Evolutionary conservation across 495 filamentous ascomycete species (phyloP).

Genomic region (Neurospora sp.): DNA sequence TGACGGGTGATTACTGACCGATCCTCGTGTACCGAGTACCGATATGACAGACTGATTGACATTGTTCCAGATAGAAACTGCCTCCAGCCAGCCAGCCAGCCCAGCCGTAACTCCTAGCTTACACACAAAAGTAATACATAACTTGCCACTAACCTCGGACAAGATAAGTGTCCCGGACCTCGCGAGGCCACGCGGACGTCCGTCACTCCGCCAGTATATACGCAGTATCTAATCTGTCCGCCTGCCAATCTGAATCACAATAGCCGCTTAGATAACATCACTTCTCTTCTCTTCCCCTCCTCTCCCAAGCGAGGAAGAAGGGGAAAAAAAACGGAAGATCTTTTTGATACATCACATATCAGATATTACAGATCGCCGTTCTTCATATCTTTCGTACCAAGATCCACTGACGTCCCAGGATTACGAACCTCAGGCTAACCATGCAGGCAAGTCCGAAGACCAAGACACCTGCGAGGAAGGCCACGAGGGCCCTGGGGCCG

Average conservation of each 20-base stretch:
- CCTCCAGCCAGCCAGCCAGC: background rate
- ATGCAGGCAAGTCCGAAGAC: conserved; percentile 8
- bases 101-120: background rate
- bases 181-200: background rate
- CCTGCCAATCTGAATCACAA: background rate
- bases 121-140: background rate
- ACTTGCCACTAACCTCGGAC: background rate
- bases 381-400: background rate
- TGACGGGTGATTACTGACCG: background rate
- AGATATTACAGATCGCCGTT: background rate
- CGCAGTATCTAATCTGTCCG: background rate
- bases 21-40: background rate
- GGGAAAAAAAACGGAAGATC: background rate
- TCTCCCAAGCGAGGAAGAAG: background rate
- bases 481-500: conserved; percentile 10
- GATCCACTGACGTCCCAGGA: background rate
- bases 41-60: background rate
- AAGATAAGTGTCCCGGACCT: background rate
- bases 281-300: background rate
- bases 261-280: background rate
- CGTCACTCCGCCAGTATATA: background rate
- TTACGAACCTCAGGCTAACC: background rate
- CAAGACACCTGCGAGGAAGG: conserved; percentile 17
- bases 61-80: background rate
- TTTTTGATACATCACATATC: background rate